Base-by-base conservation (phyloP, 2,329 filamentous ascomycete species). In the Xylariaceae sp. region DNA sequence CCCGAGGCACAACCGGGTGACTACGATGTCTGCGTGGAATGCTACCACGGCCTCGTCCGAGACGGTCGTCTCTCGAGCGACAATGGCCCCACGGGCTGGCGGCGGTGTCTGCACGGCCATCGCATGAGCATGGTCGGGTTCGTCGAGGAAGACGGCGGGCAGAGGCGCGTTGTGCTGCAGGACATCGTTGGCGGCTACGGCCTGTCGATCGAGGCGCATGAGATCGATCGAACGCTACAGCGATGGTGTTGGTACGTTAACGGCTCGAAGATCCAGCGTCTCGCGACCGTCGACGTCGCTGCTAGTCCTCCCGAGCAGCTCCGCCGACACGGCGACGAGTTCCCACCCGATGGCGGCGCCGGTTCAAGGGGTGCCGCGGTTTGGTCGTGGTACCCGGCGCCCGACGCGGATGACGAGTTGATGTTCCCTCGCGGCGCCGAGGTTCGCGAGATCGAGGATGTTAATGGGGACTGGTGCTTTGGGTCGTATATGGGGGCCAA, bases 401-500 rank as follows among this genome's bases (percentile, higher is more conserved):
- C 77, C 0, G 78, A 73, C 0, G 80, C 80, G 1, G 76, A 75
- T 26, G 88, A 96, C 67, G 92, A 97, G 72, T 72, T 97, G 41
- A 71, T 85, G 59, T 96, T 97, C 63, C 92, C 92, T 0, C 85
- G 84, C 49, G 85, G 88, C 7, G 91, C 91, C 0, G 88, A 94
- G 70, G 81, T 97, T 11, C 79, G 80, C 5, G 92, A 97, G 73
- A 83, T 87, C 39, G 87, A 92, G 68, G 88, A 94, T 69, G 83
- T 95, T 47, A 96, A 96, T 68, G 88, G 86, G 19, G 91, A 96
- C 69, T 97, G 91, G 91, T 91, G 81, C 65, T 87, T 86, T 73
- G 92, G 92, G 0, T 84, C 84, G 31, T 96, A 95, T 75, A 91
- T 90, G 73, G 91, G 90, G 0, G 75, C 73, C 29, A 85, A 83